phyloP scores from a whole-genome alignment of 805 yeast species.

The Ogataea siamensis region DNA sequence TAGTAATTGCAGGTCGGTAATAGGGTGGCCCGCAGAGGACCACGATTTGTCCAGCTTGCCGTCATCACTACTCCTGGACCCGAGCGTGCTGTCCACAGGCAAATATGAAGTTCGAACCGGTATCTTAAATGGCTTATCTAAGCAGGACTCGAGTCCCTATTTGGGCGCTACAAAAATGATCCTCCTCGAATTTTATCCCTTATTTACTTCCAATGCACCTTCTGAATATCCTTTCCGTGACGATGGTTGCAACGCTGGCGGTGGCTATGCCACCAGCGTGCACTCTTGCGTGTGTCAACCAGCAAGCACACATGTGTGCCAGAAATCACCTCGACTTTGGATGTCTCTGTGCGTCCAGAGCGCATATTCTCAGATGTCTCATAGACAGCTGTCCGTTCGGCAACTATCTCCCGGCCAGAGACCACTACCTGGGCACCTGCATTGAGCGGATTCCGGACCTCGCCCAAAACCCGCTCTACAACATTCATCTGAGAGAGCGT shows the following conservation, averaged over 20 bases:
- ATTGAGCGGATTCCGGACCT: conserved; percentile 36
- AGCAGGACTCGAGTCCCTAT: neutral
- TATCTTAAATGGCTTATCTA: neutral
- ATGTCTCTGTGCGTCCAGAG: conserved; percentile 36
- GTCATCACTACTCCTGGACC: too few species aligned
- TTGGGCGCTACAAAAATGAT: conserved; percentile 9
- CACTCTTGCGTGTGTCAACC: conserved; percentile 22
- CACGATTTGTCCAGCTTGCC: neutral
- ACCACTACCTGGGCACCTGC: conserved; percentile 49
- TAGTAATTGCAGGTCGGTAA: neutral
- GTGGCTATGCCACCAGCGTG: conserved; percentile 30
- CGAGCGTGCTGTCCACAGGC: too few species aligned
- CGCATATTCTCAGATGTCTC: conserved; percentile 37
- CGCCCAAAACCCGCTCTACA: conserved; percentile 23
- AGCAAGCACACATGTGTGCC: conserved; percentile 21
- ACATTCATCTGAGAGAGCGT: conserved; percentile 15
- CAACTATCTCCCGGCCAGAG: conserved; percentile 43
- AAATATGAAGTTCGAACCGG: neutral
- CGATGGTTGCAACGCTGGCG: neutral
- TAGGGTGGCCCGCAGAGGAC: neutral
- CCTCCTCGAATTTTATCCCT: conserved; percentile 2
- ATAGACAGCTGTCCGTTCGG: conserved; percentile 43
- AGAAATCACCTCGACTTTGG: conserved; percentile 30
- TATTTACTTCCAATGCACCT: conserved; percentile 8
- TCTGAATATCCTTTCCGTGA: conserved; percentile 1